Evolutionary conservation across 1,139 yeast species (phyloP).

Genomic region (Taphrina wiesneri): DNA sequence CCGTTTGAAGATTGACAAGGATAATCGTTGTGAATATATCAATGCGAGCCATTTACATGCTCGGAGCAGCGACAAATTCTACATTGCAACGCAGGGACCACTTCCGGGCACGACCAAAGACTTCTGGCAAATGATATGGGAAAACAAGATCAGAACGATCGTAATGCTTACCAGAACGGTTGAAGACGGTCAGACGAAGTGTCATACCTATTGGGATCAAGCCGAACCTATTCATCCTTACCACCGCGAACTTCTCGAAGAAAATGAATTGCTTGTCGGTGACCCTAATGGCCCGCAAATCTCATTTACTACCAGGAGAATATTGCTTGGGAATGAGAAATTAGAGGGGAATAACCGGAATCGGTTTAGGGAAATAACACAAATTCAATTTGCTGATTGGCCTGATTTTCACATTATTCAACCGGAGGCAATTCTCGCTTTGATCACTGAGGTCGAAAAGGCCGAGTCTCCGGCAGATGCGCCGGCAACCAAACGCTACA

Average conservation of each 20-base stretch:
- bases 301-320: constrained; percentile 37
- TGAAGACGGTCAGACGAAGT: constrained; percentile 57
- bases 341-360: neutral
- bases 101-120: constrained; percentile 72
- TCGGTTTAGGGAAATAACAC: constrained; percentile 50
- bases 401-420: constrained; percentile 77
- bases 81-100: constrained; percentile 88
- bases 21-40: constrained; percentile 53
- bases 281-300: constrained; percentile 35
- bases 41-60: constrained; percentile 60
- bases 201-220: constrained; percentile 59
- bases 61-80: constrained; percentile 48
- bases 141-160: constrained; percentile 62
- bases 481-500: constrained; percentile 16
- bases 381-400: constrained; percentile 74
- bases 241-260: neutral
- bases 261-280: neutral
- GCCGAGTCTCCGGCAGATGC: constrained; percentile 36
- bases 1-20: constrained; percentile 46
- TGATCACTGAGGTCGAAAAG: constrained; percentile 49
- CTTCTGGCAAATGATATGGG: constrained; percentile 75
- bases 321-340: constrained; percentile 16
- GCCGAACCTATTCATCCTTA: neutral
- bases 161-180: constrained; percentile 65
- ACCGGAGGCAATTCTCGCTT: constrained; percentile 55